Evolutionary conservation across 2,329 filamentous ascomycete genomes (phyloP).

Genomic region (Pyrenochaeta sp.): DNA sequence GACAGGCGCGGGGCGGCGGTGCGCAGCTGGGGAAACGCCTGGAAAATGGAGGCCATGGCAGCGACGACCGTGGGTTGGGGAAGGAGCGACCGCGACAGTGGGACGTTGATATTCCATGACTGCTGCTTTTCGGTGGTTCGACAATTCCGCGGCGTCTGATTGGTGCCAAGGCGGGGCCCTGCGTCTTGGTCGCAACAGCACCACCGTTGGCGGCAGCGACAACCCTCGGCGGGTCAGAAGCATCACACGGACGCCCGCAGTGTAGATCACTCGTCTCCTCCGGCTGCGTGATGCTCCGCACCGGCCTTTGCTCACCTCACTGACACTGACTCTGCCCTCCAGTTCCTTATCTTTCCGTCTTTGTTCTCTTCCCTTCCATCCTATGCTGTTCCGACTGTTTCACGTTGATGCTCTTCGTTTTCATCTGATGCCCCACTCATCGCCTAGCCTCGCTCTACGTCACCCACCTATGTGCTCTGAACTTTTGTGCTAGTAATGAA

Average conservation of each 20-base stretch:
- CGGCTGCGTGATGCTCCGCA: constrained; percentile 15
- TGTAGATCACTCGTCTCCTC: constrained; percentile 17
- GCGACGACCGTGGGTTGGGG: constrained; percentile 6
- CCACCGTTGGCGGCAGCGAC: constrained; percentile 16
- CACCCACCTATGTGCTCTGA: constrained; percentile 12
- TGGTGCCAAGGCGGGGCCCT: constrained; percentile 14
- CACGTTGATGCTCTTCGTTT: constrained; percentile 2
- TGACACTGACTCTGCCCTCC: too few species aligned
- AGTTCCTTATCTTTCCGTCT: constrained; percentile 2
- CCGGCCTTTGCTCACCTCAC: constrained; percentile 7
- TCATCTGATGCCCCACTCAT: constrained; percentile 7
- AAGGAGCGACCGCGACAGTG: neutral
- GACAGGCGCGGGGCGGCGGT: constrained; percentile 48
- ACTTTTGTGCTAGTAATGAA: constrained; percentile 20
- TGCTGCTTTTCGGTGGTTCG: constrained; percentile 19
- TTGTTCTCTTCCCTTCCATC: constrained; percentile 5
- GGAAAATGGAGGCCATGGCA: constrained; percentile 47
- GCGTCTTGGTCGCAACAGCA: too few species aligned
- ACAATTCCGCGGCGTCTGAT: constrained; percentile 7
- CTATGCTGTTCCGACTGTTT: constrained; percentile 1
- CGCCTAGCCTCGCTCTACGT: constrained; percentile 1
- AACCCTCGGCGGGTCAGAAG: too few species aligned
- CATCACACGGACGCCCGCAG: constrained; percentile 22
- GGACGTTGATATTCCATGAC: constrained; percentile 8
- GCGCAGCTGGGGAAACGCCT: constrained; percentile 47